Percentiles rank a stretch among this genome's conserved stretches.
Evolutionary conservation across 371 early-diverging fungal species (phyloP).

Genomic region (Mortierella sp.): DNA sequence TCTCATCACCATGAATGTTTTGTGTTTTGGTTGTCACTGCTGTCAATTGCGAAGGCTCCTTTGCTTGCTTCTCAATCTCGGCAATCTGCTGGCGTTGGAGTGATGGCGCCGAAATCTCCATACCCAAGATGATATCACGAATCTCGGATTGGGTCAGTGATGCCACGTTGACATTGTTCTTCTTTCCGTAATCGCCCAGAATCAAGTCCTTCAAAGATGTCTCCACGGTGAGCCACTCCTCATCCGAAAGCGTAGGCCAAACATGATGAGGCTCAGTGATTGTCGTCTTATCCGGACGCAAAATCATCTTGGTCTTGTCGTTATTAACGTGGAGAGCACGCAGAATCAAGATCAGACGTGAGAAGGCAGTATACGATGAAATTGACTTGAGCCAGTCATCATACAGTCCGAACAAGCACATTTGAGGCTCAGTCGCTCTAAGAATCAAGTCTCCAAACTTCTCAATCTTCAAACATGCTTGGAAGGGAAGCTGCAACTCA

Average conservation of each 20-base stretch:
- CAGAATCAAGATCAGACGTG: constrained; percentile 96
- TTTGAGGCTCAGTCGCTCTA: constrained; percentile 97
- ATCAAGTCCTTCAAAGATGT: constrained; percentile 97
- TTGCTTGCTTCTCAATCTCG: constrained; percentile 95
- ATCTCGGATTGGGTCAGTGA: constrained; percentile 97
- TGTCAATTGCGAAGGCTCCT: constrained; percentile 93
- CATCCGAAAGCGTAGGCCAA: constrained; percentile 96
- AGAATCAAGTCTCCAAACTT: constrained; percentile 98
- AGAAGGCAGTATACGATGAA: constrained; percentile 98
- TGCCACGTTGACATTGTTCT: constrained; percentile 98
- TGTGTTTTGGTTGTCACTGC: constrained; percentile 97
- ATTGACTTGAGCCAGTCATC: constrained; percentile 97
- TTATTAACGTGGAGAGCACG: constrained; percentile 97
- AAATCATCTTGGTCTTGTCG: constrained; percentile 94
- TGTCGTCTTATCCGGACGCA: constrained; percentile 94
- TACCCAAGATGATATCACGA: constrained; percentile 99
- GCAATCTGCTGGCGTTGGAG: constrained; percentile 97
- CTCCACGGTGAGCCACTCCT: constrained; percentile 99
- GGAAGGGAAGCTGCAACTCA: constrained; percentile 97
- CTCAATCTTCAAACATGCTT: constrained; percentile 97
- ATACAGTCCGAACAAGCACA: constrained; percentile 90
- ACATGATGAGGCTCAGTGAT: constrained; percentile 97
- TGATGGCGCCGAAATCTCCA: constrained; percentile 98
- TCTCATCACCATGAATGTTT: constrained; percentile 98
- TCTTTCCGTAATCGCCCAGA: constrained; percentile 97